Evolutionary conservation across 441 rosid species (phyloP), one percentile per base, ranked within the genome.

Genomic region (Hura crepitans): DNA sequence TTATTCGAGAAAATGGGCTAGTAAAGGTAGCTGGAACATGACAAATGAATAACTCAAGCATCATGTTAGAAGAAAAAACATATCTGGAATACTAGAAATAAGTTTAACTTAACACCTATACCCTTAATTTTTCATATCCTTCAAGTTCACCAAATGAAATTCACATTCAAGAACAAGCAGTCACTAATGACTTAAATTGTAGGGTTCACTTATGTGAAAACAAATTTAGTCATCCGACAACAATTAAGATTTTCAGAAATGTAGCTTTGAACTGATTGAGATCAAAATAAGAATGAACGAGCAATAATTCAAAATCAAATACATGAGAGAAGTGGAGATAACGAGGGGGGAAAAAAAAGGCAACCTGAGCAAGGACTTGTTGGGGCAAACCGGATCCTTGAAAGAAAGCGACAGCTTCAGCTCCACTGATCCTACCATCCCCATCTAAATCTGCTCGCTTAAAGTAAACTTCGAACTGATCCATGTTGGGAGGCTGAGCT

Each of bases 401-500:
- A 51, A 95, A 90, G 83, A 95, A 92, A 27, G 82, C 78, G 8
- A 90, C 92, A 80, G 97, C 99, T 84, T 95, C 99, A 68, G 82
- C 84, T 72, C 97, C 97, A 81, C 91, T 92, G 82, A 92, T 89
- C 85, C 87, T 79, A 28, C 96, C 99, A 78, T 95, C 99, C 67
- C 97, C 93, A 56, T 95, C 96, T 79, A 95, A 89, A 92, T 92
- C 99, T 62, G 99, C 99, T 80, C 85, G 83, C 83, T 76, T 85
- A 67, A 92, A 95, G 85, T 80, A 92, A 0, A 82, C 85, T 79
- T 95, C 99, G 76, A 95, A 92, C 82, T 82, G 89, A 85, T 92
- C 96, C 93, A 78, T 80, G 81, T 75, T 82, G 3, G 81, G 61
- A 54, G 61, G 51, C 58, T 37, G 83, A 75, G 71, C 73, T 76